Base-by-base conservation (phyloP, 2,329 filamentous ascomycete genomes). In the Venturia effusa region DNA sequence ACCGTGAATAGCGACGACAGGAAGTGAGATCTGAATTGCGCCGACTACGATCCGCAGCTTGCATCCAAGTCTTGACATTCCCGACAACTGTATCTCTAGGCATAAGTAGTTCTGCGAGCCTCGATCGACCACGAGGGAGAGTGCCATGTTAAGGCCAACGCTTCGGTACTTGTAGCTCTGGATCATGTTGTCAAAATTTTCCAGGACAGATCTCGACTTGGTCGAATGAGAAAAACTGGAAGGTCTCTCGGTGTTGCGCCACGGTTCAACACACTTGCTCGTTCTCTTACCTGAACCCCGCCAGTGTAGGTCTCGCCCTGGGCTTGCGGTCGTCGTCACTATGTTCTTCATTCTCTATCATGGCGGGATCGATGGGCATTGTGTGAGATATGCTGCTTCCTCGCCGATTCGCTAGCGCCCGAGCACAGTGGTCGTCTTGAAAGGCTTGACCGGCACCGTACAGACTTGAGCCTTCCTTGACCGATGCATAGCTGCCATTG, bases 401-500 rank as follows among this genome's bases (percentile, higher is more conserved):
- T 57, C 61, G 41, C 41, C 62, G 34, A 2, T 57, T 22, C 7
- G 61, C 62, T 32, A 24, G 62, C 13, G 40, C 61, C 15, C 27
- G 51, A 32, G 10, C 19, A 30, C 40, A 63, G 32, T 27, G 48
- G 61, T 62, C 32, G 55, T 15, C 61, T 48, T 43, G 34, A 37
- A 43, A 34, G 54, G 22, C 41, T 51, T 39, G 64, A 22, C 30
- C 41, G 55, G 27, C 73, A 55, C 75, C 78, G 63, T 78, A 71
- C 64, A 80, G 72, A 68, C 78, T 80, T 66, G 76, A 78, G 65
- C 77, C 79, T 63, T 77, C 74, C 69, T 77, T 81, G 61, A 81
- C 71, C 60, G 73, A 75, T 59, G 71, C 74, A 59, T 76, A 76
- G 27, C 51, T 57, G 51, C 51, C 51, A 66, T 74, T 74, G 64